Conservation (phyloP, 2,329 filamentous ascomycete species). For the Botryotinia convoluta region DNA sequence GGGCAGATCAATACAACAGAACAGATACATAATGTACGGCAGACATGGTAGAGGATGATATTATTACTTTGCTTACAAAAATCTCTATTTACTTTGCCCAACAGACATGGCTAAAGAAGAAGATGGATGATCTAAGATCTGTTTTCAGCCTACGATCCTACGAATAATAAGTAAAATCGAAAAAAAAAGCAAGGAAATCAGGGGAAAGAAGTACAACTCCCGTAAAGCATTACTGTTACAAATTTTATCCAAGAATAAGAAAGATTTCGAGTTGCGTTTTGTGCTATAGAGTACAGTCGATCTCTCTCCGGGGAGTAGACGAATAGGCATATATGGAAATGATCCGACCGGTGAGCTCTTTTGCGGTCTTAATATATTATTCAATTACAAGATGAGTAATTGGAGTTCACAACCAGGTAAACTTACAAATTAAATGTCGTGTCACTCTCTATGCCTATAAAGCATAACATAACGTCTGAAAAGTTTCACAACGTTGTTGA, state of each 20-base stretch:
- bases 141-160: neutral
- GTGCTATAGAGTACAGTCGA: neutral
- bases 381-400: neutral
- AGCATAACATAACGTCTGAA: neutral
- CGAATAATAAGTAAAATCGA: neutral
- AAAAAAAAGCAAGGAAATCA: neutral
- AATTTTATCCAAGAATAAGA: neutral
- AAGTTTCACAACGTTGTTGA: neutral
- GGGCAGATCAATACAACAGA: neutral
- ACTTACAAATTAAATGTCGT: neutral
- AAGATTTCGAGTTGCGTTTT: neutral
- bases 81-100: neutral
- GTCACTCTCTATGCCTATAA: neutral
- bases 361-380: neutral
- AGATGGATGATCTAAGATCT: neutral
- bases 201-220: neutral
- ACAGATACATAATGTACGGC: neutral
- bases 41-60: neutral
- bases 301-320: neutral
- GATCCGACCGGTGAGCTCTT: conserved; percentile 7
- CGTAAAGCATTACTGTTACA: neutral
- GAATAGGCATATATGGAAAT: neutral
- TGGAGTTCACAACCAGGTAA: neutral
- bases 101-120: neutral
- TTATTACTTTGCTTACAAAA: neutral